Conservation (phyloP, 2,329 filamentous ascomycete species). For the Akanthomyces uredinophilus region DNA sequence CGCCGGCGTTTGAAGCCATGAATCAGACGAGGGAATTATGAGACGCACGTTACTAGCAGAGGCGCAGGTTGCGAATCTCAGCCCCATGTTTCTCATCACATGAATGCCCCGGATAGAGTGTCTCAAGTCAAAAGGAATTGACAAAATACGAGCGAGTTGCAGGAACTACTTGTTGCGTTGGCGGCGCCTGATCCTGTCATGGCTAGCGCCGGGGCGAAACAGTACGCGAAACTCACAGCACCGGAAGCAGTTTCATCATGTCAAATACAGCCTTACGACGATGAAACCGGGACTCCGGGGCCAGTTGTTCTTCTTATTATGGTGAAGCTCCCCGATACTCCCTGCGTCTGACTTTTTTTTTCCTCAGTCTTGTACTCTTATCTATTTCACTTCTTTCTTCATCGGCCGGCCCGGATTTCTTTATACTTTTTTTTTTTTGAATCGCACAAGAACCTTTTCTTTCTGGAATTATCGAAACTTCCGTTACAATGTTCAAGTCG, state of each 20-base stretch:
- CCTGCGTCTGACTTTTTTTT: not conserved
- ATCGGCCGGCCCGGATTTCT: conserved; percentile 1
- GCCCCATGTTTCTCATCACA: not conserved
- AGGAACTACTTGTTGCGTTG: not conserved
- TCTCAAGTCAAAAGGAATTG: not conserved
- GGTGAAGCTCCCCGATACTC: not conserved
- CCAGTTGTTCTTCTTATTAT: not conserved
- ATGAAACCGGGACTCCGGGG: not conserved
- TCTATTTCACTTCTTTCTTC: not conserved
- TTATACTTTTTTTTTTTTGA: not conserved
- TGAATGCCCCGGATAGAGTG: not conserved
- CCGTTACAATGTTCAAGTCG: not conserved
- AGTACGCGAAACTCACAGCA: not conserved
- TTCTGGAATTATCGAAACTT: not conserved
- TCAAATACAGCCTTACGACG: not conserved
- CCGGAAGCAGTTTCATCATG: not conserved
- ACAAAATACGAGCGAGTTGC: not conserved
- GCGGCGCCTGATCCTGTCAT: not conserved
- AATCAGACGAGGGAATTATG: not conserved
- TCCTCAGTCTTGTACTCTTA: not conserved
- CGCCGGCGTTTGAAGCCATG: too few species aligned
- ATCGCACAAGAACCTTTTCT: not conserved
- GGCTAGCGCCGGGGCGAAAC: not conserved
- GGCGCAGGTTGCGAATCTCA: not conserved
- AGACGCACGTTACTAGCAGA: not conserved